Percentiles rank a stretch among this genome's conserved stretches.
These are phyloP conservation scores for Phycomyces blakesleeanus DNA, from an alignment of 192 early-diverging fungal genomes.

Conservation along the genomic window DNA sequence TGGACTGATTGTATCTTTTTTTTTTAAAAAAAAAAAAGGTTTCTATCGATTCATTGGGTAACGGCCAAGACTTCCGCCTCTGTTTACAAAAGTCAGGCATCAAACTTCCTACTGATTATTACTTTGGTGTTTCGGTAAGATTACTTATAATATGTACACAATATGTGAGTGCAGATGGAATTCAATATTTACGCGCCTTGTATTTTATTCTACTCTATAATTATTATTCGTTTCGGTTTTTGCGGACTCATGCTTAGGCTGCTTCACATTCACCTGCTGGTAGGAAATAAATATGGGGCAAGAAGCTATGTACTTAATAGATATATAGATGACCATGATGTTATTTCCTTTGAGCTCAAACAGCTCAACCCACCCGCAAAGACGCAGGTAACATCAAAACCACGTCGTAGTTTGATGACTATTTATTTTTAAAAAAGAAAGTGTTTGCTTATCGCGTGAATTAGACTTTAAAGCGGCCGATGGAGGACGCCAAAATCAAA, in stretches of 20 bases:
- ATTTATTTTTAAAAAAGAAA: background rate
- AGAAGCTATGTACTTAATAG: background rate
- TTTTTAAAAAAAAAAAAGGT: constrained; percentile 29
- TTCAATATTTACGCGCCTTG: background rate
- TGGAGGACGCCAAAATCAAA: constrained; percentile 26
- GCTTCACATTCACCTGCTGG: constrained; percentile 30
- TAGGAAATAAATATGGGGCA: background rate
- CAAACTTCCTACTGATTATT: constrained; percentile 63
- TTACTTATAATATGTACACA: constrained; percentile 11
- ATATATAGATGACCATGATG: constrained; percentile 71
- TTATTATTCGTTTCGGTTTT: too few species aligned
- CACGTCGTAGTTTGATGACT: background rate
- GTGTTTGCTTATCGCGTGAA: background rate
- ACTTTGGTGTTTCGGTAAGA: constrained; percentile 69
- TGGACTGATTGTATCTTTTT: too few species aligned
- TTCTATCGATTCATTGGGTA: constrained; percentile 48
- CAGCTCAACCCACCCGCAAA: constrained; percentile 61
- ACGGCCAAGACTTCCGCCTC: constrained; percentile 45
- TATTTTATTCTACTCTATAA: too few species aligned
- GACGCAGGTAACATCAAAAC: constrained; percentile 27
- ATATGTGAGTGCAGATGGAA: background rate
- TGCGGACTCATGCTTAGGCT: constrained; percentile 25
- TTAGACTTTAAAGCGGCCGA: constrained; percentile 25
- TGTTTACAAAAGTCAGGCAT: constrained; percentile 56
- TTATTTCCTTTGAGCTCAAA: constrained; percentile 61